Conservation (phyloP, 169 alveolate genomes). For the Cryptosporidium ubiquitum region DNA sequence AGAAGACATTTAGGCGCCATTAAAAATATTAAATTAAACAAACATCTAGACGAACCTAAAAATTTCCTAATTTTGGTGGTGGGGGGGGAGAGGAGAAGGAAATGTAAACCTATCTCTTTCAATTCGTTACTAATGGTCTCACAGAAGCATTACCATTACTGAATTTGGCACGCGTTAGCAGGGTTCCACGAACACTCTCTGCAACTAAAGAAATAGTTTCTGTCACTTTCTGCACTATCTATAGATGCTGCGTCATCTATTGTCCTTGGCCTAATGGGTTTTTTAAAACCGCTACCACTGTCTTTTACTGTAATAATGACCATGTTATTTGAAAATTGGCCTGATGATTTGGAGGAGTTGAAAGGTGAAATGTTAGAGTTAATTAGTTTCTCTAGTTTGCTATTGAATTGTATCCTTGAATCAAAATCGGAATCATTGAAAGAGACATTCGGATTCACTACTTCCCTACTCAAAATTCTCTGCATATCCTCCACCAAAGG, state of each 20-base stretch:
- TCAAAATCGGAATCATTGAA: not conserved
- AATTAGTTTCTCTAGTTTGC: conserved; percentile 7
- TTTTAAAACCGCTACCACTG: not conserved
- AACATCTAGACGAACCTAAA: not conserved
- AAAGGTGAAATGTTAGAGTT: conserved; percentile 3
- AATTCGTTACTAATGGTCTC: not conserved
- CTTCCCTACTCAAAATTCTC: not conserved
- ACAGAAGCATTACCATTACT: not conserved
- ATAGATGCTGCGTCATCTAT: not conserved
- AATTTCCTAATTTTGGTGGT: no score
- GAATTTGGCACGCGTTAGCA: conserved; percentile 9
- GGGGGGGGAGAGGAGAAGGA: not conserved
- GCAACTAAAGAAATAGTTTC: conserved; percentile 34
- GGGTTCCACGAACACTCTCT: conserved; percentile 74
- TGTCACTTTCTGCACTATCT: conserved; percentile 32
- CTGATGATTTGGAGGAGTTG: not conserved
- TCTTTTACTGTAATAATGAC: conserved; percentile 49
- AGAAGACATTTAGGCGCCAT: not conserved
- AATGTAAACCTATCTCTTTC: not conserved
- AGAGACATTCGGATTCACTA: not conserved
- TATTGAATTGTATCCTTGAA: not conserved
- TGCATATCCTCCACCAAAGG: conserved; percentile 29
- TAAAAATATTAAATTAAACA: not conserved
- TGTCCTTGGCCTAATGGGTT: not conserved
- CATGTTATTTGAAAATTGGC: conserved; percentile 7